phyloP scores from a whole-genome alignment of 2,329 filamentous ascomycete genomes.

The Neopestalotiopsis clavispora region DNA sequence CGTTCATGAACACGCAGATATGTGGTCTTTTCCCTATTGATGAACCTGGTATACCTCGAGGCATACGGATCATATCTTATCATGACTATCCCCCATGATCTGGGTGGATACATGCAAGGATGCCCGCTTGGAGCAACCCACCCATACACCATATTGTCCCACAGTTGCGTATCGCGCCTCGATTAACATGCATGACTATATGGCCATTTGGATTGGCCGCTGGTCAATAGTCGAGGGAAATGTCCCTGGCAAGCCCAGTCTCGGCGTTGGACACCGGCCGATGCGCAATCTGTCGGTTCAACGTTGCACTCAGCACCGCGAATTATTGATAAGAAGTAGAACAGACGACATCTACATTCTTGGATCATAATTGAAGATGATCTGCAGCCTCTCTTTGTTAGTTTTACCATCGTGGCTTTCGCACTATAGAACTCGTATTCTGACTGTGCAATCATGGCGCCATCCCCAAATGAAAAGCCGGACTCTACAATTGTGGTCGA shows the following conservation, averaged over 20 bases:
- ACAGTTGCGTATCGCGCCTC: conserved; percentile 11
- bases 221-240: not conserved
- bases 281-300: not conserved
- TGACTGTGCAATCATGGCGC: not conserved
- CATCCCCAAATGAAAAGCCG: not conserved
- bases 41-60: not conserved
- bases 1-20: no score
- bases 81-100: not conserved
- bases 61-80: not conserved
- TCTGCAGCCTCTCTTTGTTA: not conserved
- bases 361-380: not conserved
- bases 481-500: conserved; percentile 9
- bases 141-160: conserved; percentile 8
- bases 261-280: not conserved
- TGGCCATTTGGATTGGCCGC: not conserved
- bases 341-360: not conserved
- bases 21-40: not conserved
- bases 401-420: not conserved
- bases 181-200: conserved; percentile 11
- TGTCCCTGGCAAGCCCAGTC: not conserved
- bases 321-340: not conserved
- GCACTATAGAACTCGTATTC: no score
- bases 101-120: not conserved
- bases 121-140: not conserved
- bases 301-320: not conserved